phyloP scores from a whole-genome alignment of 441 rosid genomes.

The Gossypium lobatum region DNA sequence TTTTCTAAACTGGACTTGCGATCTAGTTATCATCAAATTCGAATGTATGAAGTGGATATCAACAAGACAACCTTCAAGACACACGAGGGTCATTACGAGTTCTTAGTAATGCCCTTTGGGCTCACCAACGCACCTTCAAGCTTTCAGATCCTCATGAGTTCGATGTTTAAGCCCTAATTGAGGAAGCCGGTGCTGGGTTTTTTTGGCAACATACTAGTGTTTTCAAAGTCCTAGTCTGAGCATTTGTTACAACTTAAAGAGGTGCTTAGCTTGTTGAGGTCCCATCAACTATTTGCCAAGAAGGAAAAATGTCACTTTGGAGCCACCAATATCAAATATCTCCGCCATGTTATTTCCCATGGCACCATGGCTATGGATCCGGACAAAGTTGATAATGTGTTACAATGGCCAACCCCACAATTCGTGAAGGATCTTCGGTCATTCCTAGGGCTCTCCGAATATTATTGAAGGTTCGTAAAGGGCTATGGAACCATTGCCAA shows the following conservation, averaged over 20 bases:
- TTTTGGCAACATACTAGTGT: neutral
- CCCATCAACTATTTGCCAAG: neutral
- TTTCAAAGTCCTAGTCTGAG: neutral
- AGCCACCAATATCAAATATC: neutral
- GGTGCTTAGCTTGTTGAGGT: neutral
- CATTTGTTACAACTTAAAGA: neutral
- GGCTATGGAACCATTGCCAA: neutral
- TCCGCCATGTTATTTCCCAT: neutral
- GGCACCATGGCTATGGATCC: neutral
- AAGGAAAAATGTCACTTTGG: neutral
- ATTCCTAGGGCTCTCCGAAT: neutral
- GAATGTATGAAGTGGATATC: neutral
- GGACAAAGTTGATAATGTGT: neutral
- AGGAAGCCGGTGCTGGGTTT: neutral
- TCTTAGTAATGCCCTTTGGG: neutral
- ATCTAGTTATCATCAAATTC: neutral
- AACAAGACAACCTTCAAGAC: neutral
- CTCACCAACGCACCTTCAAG: neutral
- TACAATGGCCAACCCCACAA: neutral
- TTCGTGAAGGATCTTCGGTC: neutral
- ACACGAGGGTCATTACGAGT: neutral
- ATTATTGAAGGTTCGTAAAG: neutral
- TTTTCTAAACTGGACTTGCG: neutral
- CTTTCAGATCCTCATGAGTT: neutral
- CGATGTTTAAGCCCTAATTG: neutral